phyloP scores from a whole-genome alignment of 768 basidiomycete species.

The Gymnopilus junonius region DNA sequence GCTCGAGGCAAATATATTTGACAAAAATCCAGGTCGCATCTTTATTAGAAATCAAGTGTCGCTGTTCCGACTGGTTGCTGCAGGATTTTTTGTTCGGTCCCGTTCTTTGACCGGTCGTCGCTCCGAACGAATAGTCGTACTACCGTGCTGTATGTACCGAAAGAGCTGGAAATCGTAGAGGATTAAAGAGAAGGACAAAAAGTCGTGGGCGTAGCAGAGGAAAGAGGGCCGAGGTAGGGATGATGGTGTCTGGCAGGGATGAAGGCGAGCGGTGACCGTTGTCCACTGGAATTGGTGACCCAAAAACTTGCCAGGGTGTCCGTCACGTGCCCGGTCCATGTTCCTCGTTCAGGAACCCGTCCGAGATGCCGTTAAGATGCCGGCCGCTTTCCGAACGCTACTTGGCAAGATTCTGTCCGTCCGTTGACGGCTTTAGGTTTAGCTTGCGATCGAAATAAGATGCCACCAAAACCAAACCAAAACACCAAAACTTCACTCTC shows the following conservation, averaged over 20 bases:
- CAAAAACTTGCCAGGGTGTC: conserved; percentile 10
- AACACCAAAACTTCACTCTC: too few relatives aligned
- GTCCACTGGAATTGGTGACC: conserved; percentile 7
- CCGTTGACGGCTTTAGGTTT: too few relatives aligned
- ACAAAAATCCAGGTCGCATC: conserved; percentile 8
- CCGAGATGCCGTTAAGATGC: background rate
- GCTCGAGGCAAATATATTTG: conserved; percentile 16
- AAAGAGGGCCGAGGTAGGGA: background rate
- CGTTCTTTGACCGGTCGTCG: background rate
- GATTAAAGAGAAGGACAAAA: background rate
- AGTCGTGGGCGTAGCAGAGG: background rate
- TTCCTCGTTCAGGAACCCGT: background rate
- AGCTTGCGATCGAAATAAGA: too few relatives aligned
- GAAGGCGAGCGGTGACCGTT: conserved; percentile 5
- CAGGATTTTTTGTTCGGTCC: background rate
- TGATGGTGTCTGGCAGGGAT: background rate
- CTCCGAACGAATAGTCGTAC: background rate
- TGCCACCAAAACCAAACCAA: too few relatives aligned
- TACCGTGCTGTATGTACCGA: background rate
- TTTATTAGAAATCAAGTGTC: background rate
- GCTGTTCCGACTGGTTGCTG: background rate
- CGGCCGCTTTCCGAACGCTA: background rate
- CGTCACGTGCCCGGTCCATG: background rate
- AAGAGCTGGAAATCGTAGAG: background rate
- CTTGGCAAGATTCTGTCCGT: background rate